These are phyloP conservation scores for Rosa chinensis DNA, from an alignment of 306 rosid species.

Conservation along the genomic window DNA sequence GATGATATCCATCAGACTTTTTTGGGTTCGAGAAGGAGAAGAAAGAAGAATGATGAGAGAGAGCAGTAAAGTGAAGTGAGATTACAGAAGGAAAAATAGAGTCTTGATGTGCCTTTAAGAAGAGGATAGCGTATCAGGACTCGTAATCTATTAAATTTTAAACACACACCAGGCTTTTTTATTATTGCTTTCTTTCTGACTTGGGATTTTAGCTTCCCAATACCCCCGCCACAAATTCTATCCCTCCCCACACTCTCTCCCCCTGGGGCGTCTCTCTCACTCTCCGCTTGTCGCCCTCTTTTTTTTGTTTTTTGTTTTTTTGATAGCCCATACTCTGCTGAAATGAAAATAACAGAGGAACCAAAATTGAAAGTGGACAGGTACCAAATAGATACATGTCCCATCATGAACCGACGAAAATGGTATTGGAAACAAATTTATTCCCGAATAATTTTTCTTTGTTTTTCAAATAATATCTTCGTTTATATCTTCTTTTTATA, in stretches of 20 bases:
- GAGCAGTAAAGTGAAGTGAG: neutral
- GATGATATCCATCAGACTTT: neutral
- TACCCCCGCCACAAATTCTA: constrained; percentile 40
- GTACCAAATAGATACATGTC: neutral
- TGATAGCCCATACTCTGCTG: neutral
- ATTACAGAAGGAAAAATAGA: constrained; percentile 32
- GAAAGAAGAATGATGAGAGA: neutral
- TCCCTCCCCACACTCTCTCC: constrained; percentile 20
- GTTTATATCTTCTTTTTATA: too few species aligned
- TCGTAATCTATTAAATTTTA: constrained; percentile 20
- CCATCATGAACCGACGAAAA: too few species aligned
- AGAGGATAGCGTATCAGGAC: constrained; percentile 53
- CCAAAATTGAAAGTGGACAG: neutral
- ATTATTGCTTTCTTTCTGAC: constrained; percentile 72
- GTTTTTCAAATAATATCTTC: too few species aligned
- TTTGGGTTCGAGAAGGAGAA: neutral
- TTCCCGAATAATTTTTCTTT: too few species aligned
- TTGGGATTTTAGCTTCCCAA: constrained; percentile 85
- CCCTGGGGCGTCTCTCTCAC: constrained; percentile 27
- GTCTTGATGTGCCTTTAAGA: constrained; percentile 55
- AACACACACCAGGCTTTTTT: constrained; percentile 25
- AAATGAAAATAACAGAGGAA: neutral
- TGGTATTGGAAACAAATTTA: too few species aligned
- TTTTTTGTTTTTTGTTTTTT: too few species aligned
- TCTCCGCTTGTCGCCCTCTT: neutral